Conservation (phyloP, 495 filamentous ascomycete species). For the Penicillium pulvis region DNA sequence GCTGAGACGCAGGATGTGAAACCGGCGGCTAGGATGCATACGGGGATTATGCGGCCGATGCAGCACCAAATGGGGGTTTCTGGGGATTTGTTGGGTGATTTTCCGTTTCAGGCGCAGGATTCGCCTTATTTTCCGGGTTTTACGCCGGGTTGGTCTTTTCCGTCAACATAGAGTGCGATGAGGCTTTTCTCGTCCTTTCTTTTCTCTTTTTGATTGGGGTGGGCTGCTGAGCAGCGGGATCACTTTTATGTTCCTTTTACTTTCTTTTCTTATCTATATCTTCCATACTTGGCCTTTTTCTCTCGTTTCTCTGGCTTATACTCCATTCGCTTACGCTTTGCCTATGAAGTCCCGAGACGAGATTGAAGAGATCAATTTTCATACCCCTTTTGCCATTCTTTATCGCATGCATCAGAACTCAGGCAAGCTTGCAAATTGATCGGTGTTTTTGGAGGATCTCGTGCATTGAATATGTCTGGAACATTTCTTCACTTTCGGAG, state of each 20-base stretch:
- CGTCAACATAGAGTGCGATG: conserved; percentile 24
- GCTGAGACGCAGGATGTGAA: conserved; percentile 21
- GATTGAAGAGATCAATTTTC: background rate
- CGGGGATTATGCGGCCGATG: conserved; percentile 20
- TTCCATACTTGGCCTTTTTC: background rate
- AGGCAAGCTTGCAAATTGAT: conserved; percentile 6
- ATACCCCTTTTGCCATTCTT: background rate
- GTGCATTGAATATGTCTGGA: conserved; percentile 15
- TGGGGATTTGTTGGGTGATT: conserved; percentile 33
- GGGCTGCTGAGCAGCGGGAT: conserved; percentile 19
- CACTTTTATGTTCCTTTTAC: background rate
- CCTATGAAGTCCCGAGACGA: background rate
- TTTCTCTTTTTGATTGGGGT: background rate
- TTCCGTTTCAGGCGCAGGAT: conserved; percentile 30
- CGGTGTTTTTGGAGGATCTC: conserved; percentile 3
- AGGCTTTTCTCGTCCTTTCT: background rate
- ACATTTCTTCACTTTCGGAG: conserved; percentile 6
- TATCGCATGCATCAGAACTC: conserved; percentile 4
- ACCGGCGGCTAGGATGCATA: conserved; percentile 16
- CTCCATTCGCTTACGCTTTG: background rate
- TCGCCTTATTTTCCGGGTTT: conserved; percentile 30
- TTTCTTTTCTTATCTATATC: conserved; percentile 22
- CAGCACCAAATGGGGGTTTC: conserved; percentile 26
- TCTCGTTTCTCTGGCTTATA: conserved; percentile 6
- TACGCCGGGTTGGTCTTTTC: conserved; percentile 36